phyloP scores from a whole-genome alignment of 257 asterid genomes.

The Solanum medicagineum region DNA sequence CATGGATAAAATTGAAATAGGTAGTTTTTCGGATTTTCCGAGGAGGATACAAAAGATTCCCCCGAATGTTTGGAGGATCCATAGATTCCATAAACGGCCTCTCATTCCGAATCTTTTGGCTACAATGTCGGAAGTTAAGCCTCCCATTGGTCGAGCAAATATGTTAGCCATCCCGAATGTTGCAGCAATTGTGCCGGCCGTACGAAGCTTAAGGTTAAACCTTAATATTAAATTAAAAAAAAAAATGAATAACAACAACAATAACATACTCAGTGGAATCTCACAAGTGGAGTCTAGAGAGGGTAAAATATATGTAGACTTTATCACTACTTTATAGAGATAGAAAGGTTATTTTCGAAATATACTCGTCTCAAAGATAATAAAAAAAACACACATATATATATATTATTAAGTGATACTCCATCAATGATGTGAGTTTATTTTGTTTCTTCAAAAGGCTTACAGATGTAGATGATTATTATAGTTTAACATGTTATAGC shows the following conservation, averaged over 20 bases:
- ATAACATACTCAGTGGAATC: too few relatives aligned
- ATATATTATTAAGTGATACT: neutral
- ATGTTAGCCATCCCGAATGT: constrained; percentile 50
- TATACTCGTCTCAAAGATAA: too few relatives aligned
- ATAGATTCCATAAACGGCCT: constrained; percentile 53
- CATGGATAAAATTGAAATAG: constrained; percentile 26
- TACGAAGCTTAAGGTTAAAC: constrained; percentile 37
- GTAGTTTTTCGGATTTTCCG: constrained; percentile 30
- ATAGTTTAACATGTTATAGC: neutral
- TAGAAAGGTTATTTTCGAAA: too few relatives aligned
- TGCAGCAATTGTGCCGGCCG: constrained; percentile 53
- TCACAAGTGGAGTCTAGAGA: too few relatives aligned
- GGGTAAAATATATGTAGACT: too few relatives aligned
- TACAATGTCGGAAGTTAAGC: constrained; percentile 31
- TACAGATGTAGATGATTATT: neutral
- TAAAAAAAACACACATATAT: too few relatives aligned
- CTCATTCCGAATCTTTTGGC: constrained; percentile 46
- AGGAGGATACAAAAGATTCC: constrained; percentile 43
- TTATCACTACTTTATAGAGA: too few relatives aligned
- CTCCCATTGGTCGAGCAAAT: constrained; percentile 44
- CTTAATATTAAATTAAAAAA: neutral
- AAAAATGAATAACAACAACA: neutral
- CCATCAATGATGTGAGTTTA: neutral
- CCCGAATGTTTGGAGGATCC: constrained; percentile 45
- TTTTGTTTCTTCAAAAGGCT: neutral